These are phyloP conservation scores for Curvularia eragrostidis DNA, from an alignment of 2,329 filamentous ascomycete genomes.

Conservation along the genomic window DNA sequence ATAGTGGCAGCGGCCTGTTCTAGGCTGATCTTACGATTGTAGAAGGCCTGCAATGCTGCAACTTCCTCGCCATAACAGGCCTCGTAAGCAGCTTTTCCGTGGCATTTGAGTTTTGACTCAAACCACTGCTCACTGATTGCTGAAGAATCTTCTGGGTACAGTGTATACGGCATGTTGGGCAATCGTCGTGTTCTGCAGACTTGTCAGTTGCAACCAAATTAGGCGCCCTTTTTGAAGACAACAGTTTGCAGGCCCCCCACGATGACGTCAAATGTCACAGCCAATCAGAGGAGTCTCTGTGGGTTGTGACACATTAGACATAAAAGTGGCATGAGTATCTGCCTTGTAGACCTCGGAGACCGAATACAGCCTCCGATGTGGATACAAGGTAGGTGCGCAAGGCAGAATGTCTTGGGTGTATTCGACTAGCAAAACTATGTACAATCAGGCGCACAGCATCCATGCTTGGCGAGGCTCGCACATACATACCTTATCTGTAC, in stretches of 20 bases:
- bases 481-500: neutral
- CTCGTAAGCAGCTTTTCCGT: neutral
- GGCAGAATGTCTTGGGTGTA: neutral
- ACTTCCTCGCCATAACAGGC: neutral
- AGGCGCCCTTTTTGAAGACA: neutral
- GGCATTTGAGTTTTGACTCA: neutral
- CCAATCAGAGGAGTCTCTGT: neutral
- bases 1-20: neutral
- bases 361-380: neutral
- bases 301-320: neutral
- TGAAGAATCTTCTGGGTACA: neutral
- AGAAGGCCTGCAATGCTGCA: neutral
- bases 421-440: neutral
- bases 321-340: neutral
- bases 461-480: neutral
- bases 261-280: neutral
- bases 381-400: neutral
- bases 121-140: neutral
- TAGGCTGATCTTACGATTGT: neutral
- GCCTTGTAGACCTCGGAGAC: neutral
- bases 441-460: neutral
- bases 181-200: neutral
- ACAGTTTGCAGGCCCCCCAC: neutral
- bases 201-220: neutral
- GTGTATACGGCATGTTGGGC: neutral